phyloP scores from a whole-genome alignment of 441 rosid species.

The Erodium trifolium region DNA sequence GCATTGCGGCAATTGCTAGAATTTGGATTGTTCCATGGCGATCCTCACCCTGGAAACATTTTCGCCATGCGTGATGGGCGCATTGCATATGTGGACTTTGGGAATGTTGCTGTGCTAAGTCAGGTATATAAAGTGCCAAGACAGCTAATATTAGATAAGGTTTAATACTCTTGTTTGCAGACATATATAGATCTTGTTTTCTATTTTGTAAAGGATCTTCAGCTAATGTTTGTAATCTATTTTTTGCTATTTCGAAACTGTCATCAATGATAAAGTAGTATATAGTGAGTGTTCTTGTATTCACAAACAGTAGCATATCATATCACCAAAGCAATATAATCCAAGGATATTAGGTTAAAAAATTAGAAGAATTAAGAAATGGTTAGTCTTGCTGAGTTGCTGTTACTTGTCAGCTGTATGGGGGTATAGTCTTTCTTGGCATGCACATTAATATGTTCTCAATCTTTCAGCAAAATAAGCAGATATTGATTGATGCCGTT shows the following conservation, averaged over 20 bases:
- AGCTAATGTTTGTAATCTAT: not conserved
- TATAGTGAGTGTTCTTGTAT: too few relatives aligned
- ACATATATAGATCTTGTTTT: too few relatives aligned
- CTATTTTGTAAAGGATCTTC: not conserved
- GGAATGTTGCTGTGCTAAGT: conserved; percentile 96
- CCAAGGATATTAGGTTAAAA: too few relatives aligned
- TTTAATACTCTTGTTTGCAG: too few relatives aligned
- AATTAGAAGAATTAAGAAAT: too few relatives aligned
- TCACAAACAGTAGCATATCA: too few relatives aligned
- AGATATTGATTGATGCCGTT: conserved; percentile 90
- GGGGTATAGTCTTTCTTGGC: conserved; percentile 10
- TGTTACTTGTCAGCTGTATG: conserved; percentile 7
- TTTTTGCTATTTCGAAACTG: too few relatives aligned
- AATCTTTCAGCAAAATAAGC: conserved; percentile 84
- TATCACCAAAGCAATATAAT: too few relatives aligned
- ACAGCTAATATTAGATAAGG: conserved; percentile 4
- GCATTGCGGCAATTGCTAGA: conserved; percentile 84
- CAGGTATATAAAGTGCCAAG: conserved; percentile 40
- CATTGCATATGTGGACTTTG: conserved; percentile 94
- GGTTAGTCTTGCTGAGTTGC: not conserved
- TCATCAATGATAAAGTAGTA: too few relatives aligned
- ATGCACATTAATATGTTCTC: conserved; percentile 16
- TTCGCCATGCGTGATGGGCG: conserved; percentile 97
- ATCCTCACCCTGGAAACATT: conserved; percentile 97
- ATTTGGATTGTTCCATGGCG: conserved; percentile 91